Evolutionary conservation across 2,329 filamentous ascomycete genomes (phyloP).

Genomic region (Penicillium sp.): DNA sequence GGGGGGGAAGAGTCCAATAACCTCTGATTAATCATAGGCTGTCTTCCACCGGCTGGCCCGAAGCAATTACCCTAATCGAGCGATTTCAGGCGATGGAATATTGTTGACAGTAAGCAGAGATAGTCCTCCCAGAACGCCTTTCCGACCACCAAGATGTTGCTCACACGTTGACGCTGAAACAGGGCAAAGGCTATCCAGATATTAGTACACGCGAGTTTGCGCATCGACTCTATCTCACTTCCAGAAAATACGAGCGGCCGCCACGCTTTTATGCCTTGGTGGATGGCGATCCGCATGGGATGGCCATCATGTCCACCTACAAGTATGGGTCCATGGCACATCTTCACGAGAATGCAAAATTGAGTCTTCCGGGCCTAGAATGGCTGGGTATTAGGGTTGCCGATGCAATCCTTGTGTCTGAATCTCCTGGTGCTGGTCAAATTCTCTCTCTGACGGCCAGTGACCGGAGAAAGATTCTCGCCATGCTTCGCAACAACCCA

Average conservation of each 20-base stretch:
- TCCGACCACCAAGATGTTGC: background rate
- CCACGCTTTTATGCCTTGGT: slow-evolving; percentile 49
- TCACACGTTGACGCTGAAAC: background rate
- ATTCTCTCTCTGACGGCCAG: slow-evolving; percentile 45
- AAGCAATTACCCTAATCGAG: slow-evolving; percentile 41
- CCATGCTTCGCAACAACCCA: slow-evolving; percentile 47
- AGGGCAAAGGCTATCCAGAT: slow-evolving; percentile 63
- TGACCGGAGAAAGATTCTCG: slow-evolving; percentile 50
- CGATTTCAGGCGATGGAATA: slow-evolving; percentile 43
- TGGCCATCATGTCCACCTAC: slow-evolving; percentile 58
- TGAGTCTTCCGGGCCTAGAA: slow-evolving; percentile 44
- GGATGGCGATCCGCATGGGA: slow-evolving; percentile 58
- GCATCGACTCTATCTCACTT: slow-evolving; percentile 37
- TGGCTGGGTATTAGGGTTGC: slow-evolving; percentile 54
- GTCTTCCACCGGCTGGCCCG: slow-evolving; percentile 53
- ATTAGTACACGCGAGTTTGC: slow-evolving; percentile 52
- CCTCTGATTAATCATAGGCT: slow-evolving; percentile 38
- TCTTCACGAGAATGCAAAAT: slow-evolving; percentile 46
- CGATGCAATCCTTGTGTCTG: slow-evolving; percentile 30
- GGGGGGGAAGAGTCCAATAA: no score
- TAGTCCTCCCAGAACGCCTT: background rate
- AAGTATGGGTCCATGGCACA: slow-evolving; percentile 55
- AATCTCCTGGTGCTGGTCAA: slow-evolving; percentile 18
- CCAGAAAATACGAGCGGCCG: slow-evolving; percentile 14
- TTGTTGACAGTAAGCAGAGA: slow-evolving; percentile 48